Base-by-base conservation (phyloP, 2,329 filamentous ascomycete genomes). In the Diaporthe eres region DNA sequence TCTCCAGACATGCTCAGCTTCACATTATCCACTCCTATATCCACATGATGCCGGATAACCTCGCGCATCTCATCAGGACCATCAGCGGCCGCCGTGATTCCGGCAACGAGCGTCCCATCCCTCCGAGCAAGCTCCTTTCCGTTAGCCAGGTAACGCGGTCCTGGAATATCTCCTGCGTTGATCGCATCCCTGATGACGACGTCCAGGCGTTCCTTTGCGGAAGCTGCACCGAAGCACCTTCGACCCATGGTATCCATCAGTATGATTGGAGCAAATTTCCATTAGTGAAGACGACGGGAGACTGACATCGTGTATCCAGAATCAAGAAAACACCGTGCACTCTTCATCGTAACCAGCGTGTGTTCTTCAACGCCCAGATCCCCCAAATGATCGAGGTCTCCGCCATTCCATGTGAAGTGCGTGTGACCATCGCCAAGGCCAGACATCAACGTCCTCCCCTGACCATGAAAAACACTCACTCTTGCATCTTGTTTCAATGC, bases 371-470 rank as follows among this genome's bases (percentile, higher is more conserved):
- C 81, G 0, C 81, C 82, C 3, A 89, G 77, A 0, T 84, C 83
- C 1, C 85, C 86, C 2, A 89, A 79, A 1, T 80, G 78, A 28
- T 82, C 82, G 0, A 89, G 81, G 71, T 86, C 84, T 7, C 84
- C 82, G 7, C 82, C 83, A 74, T 88, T 88, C 87, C 87, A 89
- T 4, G 84, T 85, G 9, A 89, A 82, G 77, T 88, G 87, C 0
- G 86, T 85, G 78, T 89, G 87, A 0, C 86, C 85, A 76, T 89
- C 87, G 1, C 86, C 86, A 0, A 89, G 80, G 0, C 87, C 87
- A n/a, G 84, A 84, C 85, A 89, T 88, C 37, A 89, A 77, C 1
- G 87, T 89, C 28, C 86, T 81, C 1, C 85, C 86, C 19, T 79
- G 79, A 1, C 85, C 86, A 7, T 85, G 73, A 60, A 87, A 80